A percentile compares a stretch with the other conserved stretches of the same genome.
Conservation (phyloP, 371 early-diverging fungal species). For the Mucor ambiguus region DNA sequence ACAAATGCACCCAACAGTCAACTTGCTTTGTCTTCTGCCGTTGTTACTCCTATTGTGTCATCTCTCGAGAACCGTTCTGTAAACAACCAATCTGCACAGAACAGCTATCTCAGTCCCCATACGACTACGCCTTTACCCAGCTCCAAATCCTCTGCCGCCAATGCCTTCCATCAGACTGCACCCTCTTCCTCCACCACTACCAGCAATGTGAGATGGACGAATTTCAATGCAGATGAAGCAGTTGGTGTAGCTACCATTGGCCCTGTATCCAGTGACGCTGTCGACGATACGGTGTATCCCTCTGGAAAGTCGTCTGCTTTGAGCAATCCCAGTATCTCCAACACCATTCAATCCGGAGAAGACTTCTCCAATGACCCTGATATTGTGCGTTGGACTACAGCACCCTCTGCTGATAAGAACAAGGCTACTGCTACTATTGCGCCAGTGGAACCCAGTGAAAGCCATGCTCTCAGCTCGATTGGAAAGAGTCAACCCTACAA, state of each 20-base stretch:
- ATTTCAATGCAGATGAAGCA: constrained; percentile 43
- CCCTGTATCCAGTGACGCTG: constrained; percentile 7
- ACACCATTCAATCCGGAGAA: constrained; percentile 9
- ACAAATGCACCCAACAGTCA: constrained; percentile 1
- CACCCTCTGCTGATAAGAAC: constrained; percentile 13
- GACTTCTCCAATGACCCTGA: constrained; percentile 41
- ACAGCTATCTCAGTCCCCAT: neutral
- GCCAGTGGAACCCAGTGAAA: neutral
- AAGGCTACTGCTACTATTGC: neutral
- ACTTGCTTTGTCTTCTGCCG: constrained; percentile 6
- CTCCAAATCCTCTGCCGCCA: neutral
- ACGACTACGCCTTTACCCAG: neutral
- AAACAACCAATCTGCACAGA: neutral
- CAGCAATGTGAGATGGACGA: constrained; percentile 30
- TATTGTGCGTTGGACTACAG: constrained; percentile 39
- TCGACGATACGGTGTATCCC: neutral
- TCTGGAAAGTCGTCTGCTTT: neutral
- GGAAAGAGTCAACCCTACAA: constrained; percentile 8
- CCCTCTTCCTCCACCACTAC: neutral
- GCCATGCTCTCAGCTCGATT: neutral
- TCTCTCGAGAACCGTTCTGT: neutral
- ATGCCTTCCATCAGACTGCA: neutral
- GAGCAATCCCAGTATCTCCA: neutral
- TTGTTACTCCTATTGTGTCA: neutral
- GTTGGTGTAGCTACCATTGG: constrained; percentile 45